These are phyloP conservation scores for Colletotrichum sp. DNA, from an alignment of 2,329 filamentous ascomycete genomes.

Conservation along the genomic window DNA sequence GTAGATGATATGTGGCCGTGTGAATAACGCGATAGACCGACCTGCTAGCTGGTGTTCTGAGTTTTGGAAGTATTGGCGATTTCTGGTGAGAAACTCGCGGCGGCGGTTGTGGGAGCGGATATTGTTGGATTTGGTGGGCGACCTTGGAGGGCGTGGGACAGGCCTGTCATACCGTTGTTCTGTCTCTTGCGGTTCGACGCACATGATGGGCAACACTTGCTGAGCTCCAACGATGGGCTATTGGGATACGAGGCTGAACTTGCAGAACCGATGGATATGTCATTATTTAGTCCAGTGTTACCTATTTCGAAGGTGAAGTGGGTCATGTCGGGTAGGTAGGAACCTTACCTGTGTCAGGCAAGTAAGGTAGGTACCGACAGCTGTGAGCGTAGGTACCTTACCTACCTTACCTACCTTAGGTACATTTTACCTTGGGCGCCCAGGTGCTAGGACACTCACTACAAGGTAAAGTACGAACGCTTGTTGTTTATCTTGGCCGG, in stretches of 20 bases:
- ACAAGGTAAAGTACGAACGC: not conserved
- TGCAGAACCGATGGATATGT: not conserved
- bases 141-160: slow-evolving; percentile 47
- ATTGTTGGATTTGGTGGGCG: slow-evolving; percentile 44
- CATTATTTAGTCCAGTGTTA: not conserved
- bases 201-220: not conserved
- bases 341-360: not conserved
- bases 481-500: not conserved
- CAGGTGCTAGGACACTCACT: not conserved
- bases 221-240: not conserved
- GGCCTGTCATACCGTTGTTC: slow-evolving; percentile 35
- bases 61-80: slow-evolving; percentile 73
- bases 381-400: not conserved
- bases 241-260: not conserved
- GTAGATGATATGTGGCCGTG: not conserved
- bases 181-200: not conserved
- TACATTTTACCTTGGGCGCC: not conserved
- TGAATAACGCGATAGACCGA: slow-evolving; percentile 28
- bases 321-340: not conserved
- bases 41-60: slow-evolving; percentile 61
- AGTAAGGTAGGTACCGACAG: not conserved
- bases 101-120: slow-evolving; percentile 76
- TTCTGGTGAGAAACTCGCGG: slow-evolving; percentile 74
- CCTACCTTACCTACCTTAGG: not conserved
- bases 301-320: not conserved